A percentile compares a stretch with the other conserved stretches of the same genome.
phyloP scores from a whole-genome alignment of 148 eudicot species.

The Dianthus caryophyllus region DNA sequence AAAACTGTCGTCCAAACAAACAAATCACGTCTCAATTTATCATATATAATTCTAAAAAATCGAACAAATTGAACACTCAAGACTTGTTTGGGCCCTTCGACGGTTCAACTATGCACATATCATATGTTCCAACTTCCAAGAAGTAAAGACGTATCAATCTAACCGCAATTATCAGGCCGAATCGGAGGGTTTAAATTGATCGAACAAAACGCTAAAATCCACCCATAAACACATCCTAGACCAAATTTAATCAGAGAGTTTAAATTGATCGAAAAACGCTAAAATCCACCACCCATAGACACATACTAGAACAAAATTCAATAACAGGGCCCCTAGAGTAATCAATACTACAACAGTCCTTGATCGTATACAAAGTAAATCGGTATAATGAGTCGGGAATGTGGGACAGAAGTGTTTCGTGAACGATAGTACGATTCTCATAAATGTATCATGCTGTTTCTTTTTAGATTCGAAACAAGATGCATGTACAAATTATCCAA shows the following conservation, averaged over 20 bases:
- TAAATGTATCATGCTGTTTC: not conserved
- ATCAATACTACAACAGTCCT: not conserved
- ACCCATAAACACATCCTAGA: not conserved
- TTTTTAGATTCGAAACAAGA: constrained; percentile 5
- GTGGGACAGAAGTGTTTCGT: not conserved
- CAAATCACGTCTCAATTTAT: too few relatives aligned
- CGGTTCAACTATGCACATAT: not conserved
- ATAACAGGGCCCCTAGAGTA: not conserved
- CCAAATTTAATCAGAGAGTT: not conserved
- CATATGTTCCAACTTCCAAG: not conserved
- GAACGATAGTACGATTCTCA: not conserved
- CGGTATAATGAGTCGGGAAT: not conserved
- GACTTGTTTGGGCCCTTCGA: not conserved
- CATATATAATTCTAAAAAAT: not conserved
- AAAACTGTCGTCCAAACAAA: too few relatives aligned
- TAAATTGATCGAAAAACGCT: not conserved
- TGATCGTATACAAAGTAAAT: not conserved
- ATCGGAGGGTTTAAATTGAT: not conserved
- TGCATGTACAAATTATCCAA: constrained; percentile 24
- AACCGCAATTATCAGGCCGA: not conserved
- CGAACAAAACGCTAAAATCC: not conserved
- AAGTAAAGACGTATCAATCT: not conserved
- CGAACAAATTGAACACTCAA: not conserved
- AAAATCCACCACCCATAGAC: too few relatives aligned
- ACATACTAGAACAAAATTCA: too few relatives aligned